These are phyloP conservation scores for Dendrocalamus latiflorus DNA, from an alignment of 202 grass and related monocot species.

Conservation along the genomic window DNA sequence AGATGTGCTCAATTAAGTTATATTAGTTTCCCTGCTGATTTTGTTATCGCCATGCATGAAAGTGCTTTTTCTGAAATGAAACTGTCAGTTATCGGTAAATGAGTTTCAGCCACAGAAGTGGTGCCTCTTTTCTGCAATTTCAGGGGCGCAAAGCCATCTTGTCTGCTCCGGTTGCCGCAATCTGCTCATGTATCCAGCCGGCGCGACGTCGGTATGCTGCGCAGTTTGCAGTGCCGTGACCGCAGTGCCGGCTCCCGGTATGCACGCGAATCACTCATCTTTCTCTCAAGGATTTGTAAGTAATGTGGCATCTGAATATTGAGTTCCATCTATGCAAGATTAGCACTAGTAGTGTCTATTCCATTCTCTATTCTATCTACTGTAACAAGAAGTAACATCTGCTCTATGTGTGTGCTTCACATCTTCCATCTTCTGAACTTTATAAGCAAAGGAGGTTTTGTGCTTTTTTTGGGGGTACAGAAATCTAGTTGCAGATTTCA, in stretches of 20 bases:
- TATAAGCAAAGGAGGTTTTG: background rate
- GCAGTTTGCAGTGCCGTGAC: conserved; percentile 95
- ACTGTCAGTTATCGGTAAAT: background rate
- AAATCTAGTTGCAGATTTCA: background rate
- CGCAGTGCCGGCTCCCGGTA: conserved; percentile 82
- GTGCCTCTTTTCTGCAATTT: conserved; percentile 17
- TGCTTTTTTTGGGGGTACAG: background rate
- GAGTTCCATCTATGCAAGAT: background rate
- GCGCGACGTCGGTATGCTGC: conserved; percentile 88
- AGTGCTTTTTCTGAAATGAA: conserved; percentile 5
- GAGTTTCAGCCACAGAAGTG: conserved; percentile 8
- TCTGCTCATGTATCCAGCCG: conserved; percentile 91
- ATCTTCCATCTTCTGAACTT: conserved; percentile 10
- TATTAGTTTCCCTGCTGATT: conserved; percentile 10
- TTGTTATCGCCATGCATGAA: background rate
- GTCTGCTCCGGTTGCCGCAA: conserved; percentile 97
- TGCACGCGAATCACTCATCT: background rate
- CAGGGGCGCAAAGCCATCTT: conserved; percentile 87
- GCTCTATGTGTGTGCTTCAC: background rate
- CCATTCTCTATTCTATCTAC: background rate
- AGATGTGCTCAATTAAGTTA: background rate
- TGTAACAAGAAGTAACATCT: background rate
- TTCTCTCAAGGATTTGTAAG: conserved; percentile 2
- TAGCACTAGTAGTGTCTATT: background rate
- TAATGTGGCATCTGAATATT: conserved; percentile 17